Conservation (phyloP, 495 filamentous ascomycete genomes). For the Penicillium lagena region DNA sequence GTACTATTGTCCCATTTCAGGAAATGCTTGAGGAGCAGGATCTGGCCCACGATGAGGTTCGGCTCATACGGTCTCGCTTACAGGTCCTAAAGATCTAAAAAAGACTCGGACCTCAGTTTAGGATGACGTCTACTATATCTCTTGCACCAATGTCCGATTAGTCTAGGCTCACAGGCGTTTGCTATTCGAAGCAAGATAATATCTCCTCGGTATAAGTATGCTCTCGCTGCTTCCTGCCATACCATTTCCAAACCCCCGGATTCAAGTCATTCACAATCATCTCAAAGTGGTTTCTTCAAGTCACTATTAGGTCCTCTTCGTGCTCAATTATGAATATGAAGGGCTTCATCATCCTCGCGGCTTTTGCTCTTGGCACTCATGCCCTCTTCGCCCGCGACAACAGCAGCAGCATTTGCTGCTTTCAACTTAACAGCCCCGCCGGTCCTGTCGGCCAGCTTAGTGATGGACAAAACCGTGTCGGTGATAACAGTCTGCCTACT, state of each 20-base stretch:
- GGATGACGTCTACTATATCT: conserved; percentile 5
- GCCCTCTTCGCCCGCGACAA: conserved; percentile 24
- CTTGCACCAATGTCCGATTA: background rate
- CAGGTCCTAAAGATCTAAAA: background rate
- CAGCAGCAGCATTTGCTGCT: conserved; percentile 45
- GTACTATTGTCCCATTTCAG: background rate
- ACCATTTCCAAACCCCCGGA: background rate
- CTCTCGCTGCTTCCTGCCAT: background rate
- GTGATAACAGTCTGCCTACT: conserved; percentile 25
- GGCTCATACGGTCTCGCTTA: background rate
- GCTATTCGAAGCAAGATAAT: no score
- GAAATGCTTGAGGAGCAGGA: background rate
- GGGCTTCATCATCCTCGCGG: conserved; percentile 21
- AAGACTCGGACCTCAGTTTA: background rate
- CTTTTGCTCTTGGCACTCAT: conserved; percentile 26
- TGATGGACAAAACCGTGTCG: conserved; percentile 49
- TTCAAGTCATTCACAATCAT: background rate
- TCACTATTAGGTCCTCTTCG: background rate
- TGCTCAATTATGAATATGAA: conserved; percentile 16
- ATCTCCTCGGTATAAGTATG: background rate
- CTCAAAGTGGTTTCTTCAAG: background rate
- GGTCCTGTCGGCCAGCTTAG: conserved; percentile 44
- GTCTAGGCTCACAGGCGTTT: no score
- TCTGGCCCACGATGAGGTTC: background rate
- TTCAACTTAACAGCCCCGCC: conserved; percentile 34